phyloP scores from a whole-genome alignment of 768 basidiomycete genomes.

The Tubosaeta brunneosetosa region DNA sequence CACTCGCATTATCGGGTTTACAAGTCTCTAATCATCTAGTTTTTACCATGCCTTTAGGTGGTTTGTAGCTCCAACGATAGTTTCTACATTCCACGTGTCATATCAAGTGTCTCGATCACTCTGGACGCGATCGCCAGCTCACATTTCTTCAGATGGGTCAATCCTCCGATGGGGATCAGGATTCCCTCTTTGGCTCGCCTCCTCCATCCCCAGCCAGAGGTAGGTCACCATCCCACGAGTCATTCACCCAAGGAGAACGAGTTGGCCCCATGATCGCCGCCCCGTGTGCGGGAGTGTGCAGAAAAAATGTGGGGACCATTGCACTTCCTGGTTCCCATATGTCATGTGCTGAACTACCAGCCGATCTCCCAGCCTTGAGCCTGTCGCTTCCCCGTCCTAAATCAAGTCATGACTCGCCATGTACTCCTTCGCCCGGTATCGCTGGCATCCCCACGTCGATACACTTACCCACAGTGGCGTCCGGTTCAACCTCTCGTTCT shows the following conservation, averaged over 20 bases:
- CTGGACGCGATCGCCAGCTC: slow-evolving; percentile 10
- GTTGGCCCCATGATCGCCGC: slow-evolving; percentile 16
- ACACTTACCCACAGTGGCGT: slow-evolving; percentile 3
- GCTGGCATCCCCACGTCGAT: background rate
- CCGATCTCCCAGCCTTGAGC: slow-evolving; percentile 72
- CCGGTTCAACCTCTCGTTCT: slow-evolving; percentile 12
- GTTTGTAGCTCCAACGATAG: slow-evolving; percentile 4
- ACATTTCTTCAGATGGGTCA: slow-evolving; percentile 19
- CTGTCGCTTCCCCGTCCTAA: slow-evolving; percentile 23
- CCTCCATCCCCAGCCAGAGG: slow-evolving; percentile 69
- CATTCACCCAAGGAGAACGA: slow-evolving; percentile 17
- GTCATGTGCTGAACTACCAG: slow-evolving; percentile 78
- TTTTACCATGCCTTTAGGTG: background rate
- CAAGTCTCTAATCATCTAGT: slow-evolving; percentile 1
- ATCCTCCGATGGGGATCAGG: slow-evolving; percentile 39
- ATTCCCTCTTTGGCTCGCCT: slow-evolving; percentile 78
- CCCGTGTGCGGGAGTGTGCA: slow-evolving; percentile 20
- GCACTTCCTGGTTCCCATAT: slow-evolving; percentile 94
- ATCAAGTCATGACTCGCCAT: slow-evolving; percentile 28
- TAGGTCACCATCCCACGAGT: slow-evolving; percentile 66
- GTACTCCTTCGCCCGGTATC: slow-evolving; percentile 34
- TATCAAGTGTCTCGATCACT: slow-evolving; percentile 18
- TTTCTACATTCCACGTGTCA: background rate
- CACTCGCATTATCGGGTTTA: background rate
- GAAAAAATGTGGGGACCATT: slow-evolving; percentile 88